Base-by-base conservation (phyloP, 2,329 filamentous ascomycete species). In the Cladosporium sp. region DNA sequence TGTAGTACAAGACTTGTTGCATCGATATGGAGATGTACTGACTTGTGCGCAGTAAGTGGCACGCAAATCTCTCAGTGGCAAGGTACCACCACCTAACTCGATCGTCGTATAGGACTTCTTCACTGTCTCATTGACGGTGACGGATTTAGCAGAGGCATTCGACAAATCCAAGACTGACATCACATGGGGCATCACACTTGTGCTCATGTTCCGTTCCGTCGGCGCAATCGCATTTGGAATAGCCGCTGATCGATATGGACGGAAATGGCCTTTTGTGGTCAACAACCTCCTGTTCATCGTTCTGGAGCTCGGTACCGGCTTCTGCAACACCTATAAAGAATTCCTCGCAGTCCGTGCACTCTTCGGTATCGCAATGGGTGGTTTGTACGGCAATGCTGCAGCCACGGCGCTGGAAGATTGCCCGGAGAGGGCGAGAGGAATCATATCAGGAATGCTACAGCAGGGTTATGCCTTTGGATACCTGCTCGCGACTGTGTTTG, bases 381-480 rank as follows among this genome's bases (percentile, higher is more conserved):
- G 86, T 58, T 73, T 88, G 13, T 88, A 87, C 70, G 86, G 86
- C 3, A 88, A 88, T 69, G 85, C 83, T 13, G 85, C 86, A 16
- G 86, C 86, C 0, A 88, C 86, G 2, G 86, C 86, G 0, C 76
- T 89, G 16, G 86, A 89, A 74, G 86, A 89, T 68, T 87, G 86
- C 67, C 86, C 86, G 0, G 76, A 80, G 62, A 81, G 80, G 49
- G 86, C 86, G 2, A 79, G 86, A 57, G 86, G 86, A 69, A 80
- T 89, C 51, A 77, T 89, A 14, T 87, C 85, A 2, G 86, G 86
- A 13, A 82, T 89, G 77, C 78, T 88, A 16, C 86, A 89, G 73
- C 85, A 88, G 75, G 86, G 85, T 2, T 89, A 88, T 70, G 86
- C 86, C 0, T 87, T 88, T 71, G 86, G 86, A 2, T 89, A 88